Conservation (phyloP, 495 filamentous ascomycete species). For the Xylaria flabelliformis region DNA sequence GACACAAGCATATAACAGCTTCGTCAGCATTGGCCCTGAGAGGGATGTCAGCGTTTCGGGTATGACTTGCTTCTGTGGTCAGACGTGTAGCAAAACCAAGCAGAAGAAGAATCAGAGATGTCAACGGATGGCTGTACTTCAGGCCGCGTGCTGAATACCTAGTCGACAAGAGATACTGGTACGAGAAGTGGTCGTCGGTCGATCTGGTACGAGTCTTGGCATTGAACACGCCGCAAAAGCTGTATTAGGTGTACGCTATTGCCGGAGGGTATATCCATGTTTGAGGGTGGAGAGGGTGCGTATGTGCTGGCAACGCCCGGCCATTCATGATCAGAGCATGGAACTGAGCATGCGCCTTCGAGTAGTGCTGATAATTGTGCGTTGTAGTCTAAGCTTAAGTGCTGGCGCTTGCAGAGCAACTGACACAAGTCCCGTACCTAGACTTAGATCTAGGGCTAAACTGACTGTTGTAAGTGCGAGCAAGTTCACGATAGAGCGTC, state of each 20-base stretch:
- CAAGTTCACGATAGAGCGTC: not conserved
- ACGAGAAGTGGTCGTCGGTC: slow-evolving; percentile 20
- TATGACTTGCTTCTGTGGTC: slow-evolving; percentile 7
- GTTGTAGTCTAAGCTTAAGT: slow-evolving; percentile 9
- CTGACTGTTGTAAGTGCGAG: not conserved
- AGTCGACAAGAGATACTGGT: not conserved
- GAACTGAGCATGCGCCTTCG: slow-evolving; percentile 16
- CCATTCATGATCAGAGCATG: slow-evolving; percentile 21
- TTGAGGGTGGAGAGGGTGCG: slow-evolving; percentile 21
- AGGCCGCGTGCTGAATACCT: slow-evolving; percentile 7
- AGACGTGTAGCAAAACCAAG: slow-evolving; percentile 6
- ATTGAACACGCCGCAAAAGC: slow-evolving; percentile 17
- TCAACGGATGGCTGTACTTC: not conserved
- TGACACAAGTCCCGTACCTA: slow-evolving; percentile 8
- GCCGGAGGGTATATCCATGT: slow-evolving; percentile 25
- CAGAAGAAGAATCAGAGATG: not conserved
- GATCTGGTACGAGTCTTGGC: slow-evolving; percentile 11
- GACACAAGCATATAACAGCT: slow-evolving; percentile 2
- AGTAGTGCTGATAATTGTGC: slow-evolving; percentile 22
- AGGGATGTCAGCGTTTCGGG: slow-evolving; percentile 9
- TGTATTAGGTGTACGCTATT: slow-evolving; percentile 9
- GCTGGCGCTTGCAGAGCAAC: not conserved
- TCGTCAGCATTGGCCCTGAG: slow-evolving; percentile 1
- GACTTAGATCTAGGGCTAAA: not conserved
- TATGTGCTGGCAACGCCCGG: slow-evolving; percentile 25